These are phyloP conservation scores for Gynochthodes officinalis DNA, from an alignment of 257 asterid genomes.

Conservation along the genomic window DNA sequence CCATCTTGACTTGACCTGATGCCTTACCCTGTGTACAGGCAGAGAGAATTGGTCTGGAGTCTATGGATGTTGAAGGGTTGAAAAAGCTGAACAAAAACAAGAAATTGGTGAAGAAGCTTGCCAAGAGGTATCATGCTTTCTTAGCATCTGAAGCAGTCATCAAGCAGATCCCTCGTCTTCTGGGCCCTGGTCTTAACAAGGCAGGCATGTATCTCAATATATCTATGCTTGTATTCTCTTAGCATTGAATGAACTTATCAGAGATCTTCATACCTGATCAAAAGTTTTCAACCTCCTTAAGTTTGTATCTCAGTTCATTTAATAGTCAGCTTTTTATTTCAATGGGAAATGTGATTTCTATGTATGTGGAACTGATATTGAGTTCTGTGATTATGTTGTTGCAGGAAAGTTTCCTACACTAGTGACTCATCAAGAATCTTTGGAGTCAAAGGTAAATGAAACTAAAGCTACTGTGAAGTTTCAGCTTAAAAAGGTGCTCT, in stretches of 20 bases:
- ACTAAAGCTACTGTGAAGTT: slow-evolving; percentile 34
- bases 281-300: background rate
- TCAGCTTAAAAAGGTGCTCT: slow-evolving; percentile 37
- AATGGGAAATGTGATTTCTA: background rate
- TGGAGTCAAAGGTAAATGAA: slow-evolving; percentile 38
- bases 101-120: slow-evolving; percentile 35
- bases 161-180: slow-evolving; percentile 38
- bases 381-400: background rate
- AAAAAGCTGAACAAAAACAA: slow-evolving; percentile 38
- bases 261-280: background rate
- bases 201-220: slow-evolving; percentile 27
- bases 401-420: slow-evolving; percentile 37
- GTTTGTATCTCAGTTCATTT: background rate
- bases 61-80: slow-evolving; percentile 35
- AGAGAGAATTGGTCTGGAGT: slow-evolving; percentile 31
- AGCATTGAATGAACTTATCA: background rate
- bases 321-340: background rate
- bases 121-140: slow-evolving; percentile 40
- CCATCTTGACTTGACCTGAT: background rate
- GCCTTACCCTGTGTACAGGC: slow-evolving; percentile 16
- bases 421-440: slow-evolving; percentile 32
- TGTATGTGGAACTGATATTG: background rate
- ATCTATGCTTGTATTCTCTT: background rate
- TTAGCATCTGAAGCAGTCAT: slow-evolving; percentile 40
- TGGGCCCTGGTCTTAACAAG: slow-evolving; percentile 41